A percentile compares a stretch with the other conserved stretches of the same genome.
These are phyloP conservation scores for Nectriaceae sp. DNA, from an alignment of 2,329 filamentous ascomycete species.

Conservation along the genomic window DNA sequence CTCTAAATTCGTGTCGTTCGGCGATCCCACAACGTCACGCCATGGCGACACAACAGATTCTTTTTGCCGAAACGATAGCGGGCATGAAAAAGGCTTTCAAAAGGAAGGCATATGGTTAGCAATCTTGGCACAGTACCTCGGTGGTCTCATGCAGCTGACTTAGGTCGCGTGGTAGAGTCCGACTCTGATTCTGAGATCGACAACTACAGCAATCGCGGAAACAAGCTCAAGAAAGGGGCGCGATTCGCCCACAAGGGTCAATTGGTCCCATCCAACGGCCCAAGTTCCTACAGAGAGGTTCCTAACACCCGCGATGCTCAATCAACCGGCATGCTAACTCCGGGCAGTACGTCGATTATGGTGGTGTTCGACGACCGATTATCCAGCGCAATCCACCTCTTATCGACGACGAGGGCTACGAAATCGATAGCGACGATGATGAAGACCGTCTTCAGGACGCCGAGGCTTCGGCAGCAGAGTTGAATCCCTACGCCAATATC, in stretches of 20 bases:
- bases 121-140: slow-evolving; percentile 4
- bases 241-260: slow-evolving; percentile 71
- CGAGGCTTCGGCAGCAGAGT: slow-evolving; percentile 62
- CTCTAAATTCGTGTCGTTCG: slow-evolving; percentile 9
- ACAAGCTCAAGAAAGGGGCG: slow-evolving; percentile 77
- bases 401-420: slow-evolving; percentile 77
- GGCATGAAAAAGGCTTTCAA: slow-evolving; percentile 70
- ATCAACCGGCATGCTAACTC: slow-evolving; percentile 25
- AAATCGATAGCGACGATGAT: slow-evolving; percentile 72
- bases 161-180: slow-evolving; percentile 56
- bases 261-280: slow-evolving; percentile 65
- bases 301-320: slow-evolving; percentile 24
- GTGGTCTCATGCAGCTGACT: slow-evolving; percentile 20
- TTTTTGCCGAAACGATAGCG: slow-evolving; percentile 67
- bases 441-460: slow-evolving; percentile 64
- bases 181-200: slow-evolving; percentile 76
- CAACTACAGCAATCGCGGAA: slow-evolving; percentile 71
- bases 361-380: slow-evolving; percentile 71
- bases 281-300: slow-evolving; percentile 72
- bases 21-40: slow-evolving; percentile 7
- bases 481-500: slow-evolving; percentile 74
- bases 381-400: slow-evolving; percentile 73
- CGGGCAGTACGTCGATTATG: slow-evolving; percentile 65
- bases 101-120: slow-evolving; percentile 61
- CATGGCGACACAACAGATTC: slow-evolving; percentile 57